Base-by-base conservation (phyloP, 2,329 filamentous ascomycete genomes). In the Diaporthe citriasiana region DNA sequence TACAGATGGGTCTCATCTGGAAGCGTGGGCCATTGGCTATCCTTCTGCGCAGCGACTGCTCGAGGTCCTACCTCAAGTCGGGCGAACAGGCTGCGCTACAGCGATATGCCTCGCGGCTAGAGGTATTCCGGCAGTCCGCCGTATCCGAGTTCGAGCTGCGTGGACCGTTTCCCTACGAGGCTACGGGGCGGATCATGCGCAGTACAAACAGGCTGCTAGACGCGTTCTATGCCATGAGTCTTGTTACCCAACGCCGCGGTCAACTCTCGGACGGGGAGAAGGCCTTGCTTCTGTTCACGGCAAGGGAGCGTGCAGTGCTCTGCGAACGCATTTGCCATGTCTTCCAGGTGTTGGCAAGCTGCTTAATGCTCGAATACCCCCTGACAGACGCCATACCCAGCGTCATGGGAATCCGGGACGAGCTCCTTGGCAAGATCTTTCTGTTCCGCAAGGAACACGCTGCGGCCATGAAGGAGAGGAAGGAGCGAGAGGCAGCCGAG, bases 1-100 rank as follows among this genome's bases (percentile, higher is more conserved):
- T 99, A 9, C 94, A 97, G 74, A 95, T 99, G 91, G 94, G 95
- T 22, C 88, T 99, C 45, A 95, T 98, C 77, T 99, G 97, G 97
- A 97, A 96, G 84, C 91, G 95, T 57, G 96, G 97, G 12, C 97
- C 97, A 0, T 86, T 99, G 33, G 93, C 93, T 6, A 90, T 92
- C 9, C 88, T 98, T 72, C 85, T 92, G 0, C 88, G 91, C 59
- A 90, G 88, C 74, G 85, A 90, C 76, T 85, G 84, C 75, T 85
- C 87, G 5, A 84, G 88, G 47, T 90, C 91, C 8, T 98, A 97
- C 82, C 95, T 98, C 89, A 93, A 93, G 76, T 90, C 95, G n/a
- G 90, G 92, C 47, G 97, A 98, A 83, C 95, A 98, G 81, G 90
- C 93, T 6, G 93, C 95, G 55, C 89, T 99, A 71, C 95, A 97